Percentiles rank a stretch among this genome's conserved stretches.
These are phyloP conservation scores for Calocera viscosa DNA, from an alignment of 768 basidiomycete species.

Conservation along the genomic window DNA sequence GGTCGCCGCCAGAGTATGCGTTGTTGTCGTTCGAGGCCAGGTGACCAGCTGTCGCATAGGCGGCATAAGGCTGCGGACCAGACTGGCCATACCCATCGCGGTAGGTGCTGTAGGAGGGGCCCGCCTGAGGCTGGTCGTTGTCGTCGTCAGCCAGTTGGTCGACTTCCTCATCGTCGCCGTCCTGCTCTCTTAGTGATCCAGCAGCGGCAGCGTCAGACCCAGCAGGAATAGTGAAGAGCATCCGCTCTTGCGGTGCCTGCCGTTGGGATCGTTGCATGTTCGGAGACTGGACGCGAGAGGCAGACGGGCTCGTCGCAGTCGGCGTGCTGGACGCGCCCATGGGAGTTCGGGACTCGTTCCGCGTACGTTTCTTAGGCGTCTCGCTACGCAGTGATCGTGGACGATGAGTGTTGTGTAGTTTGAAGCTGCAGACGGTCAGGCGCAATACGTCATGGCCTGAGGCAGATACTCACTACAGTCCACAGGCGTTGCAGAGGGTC, in stretches of 20 bases:
- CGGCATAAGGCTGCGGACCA: background rate
- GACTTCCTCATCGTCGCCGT: background rate
- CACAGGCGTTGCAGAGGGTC: conserved; percentile 83
- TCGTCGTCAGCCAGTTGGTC: background rate
- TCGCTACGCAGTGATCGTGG: conserved; percentile 58
- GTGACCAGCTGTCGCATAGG: background rate
- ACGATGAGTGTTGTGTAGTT: conserved; percentile 71
- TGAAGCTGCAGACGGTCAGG: conserved; percentile 37
- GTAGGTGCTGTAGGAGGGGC: background rate
- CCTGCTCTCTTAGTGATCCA: background rate
- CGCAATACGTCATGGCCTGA: background rate
- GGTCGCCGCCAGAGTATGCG: background rate
- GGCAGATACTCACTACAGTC: conserved; percentile 46
- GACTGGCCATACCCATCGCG: background rate
- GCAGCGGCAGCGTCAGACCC: background rate
- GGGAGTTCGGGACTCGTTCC: background rate
- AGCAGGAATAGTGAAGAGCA: conserved; percentile 3
- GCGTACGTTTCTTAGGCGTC: conserved; percentile 3
- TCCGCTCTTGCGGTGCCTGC: background rate
- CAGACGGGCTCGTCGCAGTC: background rate
- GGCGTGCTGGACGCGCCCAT: background rate
- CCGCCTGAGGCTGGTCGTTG: background rate
- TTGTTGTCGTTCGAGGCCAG: background rate
- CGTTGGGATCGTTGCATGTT: background rate
- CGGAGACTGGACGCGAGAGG: background rate